Evolutionary conservation across 163 green algal genomes (phyloP), one percentile per base, ranked within the genome.

Genomic region (Prototheca cutis): DNA sequence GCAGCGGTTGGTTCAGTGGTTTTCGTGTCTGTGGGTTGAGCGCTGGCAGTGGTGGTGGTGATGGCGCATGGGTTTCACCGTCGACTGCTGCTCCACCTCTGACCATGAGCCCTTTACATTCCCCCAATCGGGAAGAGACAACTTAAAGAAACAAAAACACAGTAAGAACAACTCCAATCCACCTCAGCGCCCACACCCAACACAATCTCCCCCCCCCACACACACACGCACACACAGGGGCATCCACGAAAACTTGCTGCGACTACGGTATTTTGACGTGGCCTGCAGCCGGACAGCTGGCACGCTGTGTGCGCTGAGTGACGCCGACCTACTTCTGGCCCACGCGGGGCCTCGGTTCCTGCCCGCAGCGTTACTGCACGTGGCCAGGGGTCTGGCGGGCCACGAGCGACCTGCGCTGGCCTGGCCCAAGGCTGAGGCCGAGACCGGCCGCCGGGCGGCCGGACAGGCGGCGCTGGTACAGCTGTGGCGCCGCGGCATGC

Each of bases 241-340:
- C 15, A 25, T 90, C 31, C 78, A 87, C 45, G 84, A 95, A 65
- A 87, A 87, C 66, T 57, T 94, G 55, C 71, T 71, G 8, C 34
- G 59, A 3, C 45, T 83, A 58, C 73, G 76, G n/a, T 86, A 78
- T 74, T 67, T 85, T 33, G 83, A 93, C 67, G 75, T 85, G 13
- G 78, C 64, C 62, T 93, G 49, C 49, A 55, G 24, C 67, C 70
- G 31, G 84, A 72, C 8, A 42, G 58, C 18, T 47, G 48, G 36
- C 36, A 18, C 36, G 0, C 28, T 48, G 34, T 27, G 27, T 21
- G 32, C 19, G 23, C n/a, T 48, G 28, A 21, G 24, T 40, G 53
- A 56, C 10, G 42, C 42, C 17, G 42, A 51, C 42, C 6, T 19
- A 21, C 17, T 51, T 23, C 42, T 51, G 17, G 13, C 18, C 42